A percentile compares a stretch with the other conserved stretches of the same genome.
Conservation (phyloP, 768 basidiomycete genomes). For the Pulveroboletus sp. region DNA sequence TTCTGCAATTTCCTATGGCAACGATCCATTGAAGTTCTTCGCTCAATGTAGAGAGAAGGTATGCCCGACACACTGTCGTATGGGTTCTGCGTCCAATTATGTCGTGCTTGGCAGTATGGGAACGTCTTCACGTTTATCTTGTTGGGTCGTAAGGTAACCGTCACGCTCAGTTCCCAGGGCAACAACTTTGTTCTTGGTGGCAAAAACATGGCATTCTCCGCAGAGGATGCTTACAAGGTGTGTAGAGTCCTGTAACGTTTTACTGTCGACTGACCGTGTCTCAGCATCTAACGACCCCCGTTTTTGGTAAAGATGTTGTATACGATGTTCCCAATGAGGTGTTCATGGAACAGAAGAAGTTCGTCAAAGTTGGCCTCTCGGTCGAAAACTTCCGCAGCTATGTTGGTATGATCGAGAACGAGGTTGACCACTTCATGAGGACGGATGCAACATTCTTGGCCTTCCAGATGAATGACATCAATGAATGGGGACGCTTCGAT, state of each 20-base stretch:
- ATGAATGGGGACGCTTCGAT: constrained; percentile 78
- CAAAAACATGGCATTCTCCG: constrained; percentile 85
- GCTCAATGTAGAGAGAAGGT: constrained; percentile 76
- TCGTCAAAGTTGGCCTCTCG: constrained; percentile 93
- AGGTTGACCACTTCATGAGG: constrained; percentile 66
- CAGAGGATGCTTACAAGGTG: constrained; percentile 96
- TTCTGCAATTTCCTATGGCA: constrained; percentile 84
- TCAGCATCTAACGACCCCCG: constrained; percentile 87
- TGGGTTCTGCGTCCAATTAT: neutral
- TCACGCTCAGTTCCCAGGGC: constrained; percentile 85
- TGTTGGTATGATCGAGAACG: constrained; percentile 72
- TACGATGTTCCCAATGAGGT: constrained; percentile 95
- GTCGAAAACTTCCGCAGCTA: constrained; percentile 88
- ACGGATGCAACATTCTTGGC: constrained; percentile 58
- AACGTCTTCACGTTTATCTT: constrained; percentile 96
- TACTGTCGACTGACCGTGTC: neutral
- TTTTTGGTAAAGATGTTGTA: constrained; percentile 96
- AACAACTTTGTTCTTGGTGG: constrained; percentile 95
- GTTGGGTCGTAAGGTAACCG: constrained; percentile 85
- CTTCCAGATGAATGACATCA: constrained; percentile 60
- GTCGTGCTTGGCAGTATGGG: constrained; percentile 61
- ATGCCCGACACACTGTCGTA: constrained; percentile 16
- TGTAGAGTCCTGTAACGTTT: constrained; percentile 11
- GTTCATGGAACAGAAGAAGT: constrained; percentile 99
- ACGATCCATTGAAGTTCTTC: constrained; percentile 90